Evolutionary conservation across 2,329 filamentous ascomycete genomes (phyloP), one percentile per base, ranked within the genome.

Genomic region (Fusarium sterilihyphosum): DNA sequence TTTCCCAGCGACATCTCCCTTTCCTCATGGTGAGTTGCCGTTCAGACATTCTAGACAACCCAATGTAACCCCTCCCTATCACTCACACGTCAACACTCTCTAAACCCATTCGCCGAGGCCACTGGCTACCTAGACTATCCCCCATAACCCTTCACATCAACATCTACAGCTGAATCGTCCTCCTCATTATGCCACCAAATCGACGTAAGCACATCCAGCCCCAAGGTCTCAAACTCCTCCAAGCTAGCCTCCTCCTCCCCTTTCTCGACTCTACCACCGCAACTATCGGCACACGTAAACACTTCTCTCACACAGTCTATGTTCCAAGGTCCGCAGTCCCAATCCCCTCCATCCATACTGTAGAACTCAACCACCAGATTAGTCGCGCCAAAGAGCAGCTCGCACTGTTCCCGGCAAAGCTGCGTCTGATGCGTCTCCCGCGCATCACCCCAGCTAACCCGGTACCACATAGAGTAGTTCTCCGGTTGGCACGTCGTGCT

Each of bases 321-420:
- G n/a, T 46, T 52, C 53, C 58, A 71, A 3, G 70, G 71, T 12
- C 71, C 61, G 35, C 58, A 73, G 24, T 49, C 66, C 50, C 49
- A 71, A 12, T 67, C 44, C 18, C 54, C 31, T 8, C 44, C 35
- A 12, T 22, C 44, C 24, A 50, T 61, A 9, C 38, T 22, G 40
- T 74, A 67, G 31, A 74, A 68, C 52, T 74, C 67, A n/a, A 71
- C 60, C 35, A 61, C 63, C 24, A 65, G 47, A 24, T 59, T 74
- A 20, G 63, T 74, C 24, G 31, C 31, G 11, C 38, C 31, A 14
- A 74, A 33, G 24, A 74, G 60, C 38, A 41, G 37, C 37, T 40
- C 49, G 40, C 65, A 67, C 29, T 57, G 22, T 37, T 60, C 40
- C 26, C 40, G 44, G 26, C 56, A 71, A 22, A 61, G 41, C 6